Evolutionary conservation across 805 yeast species (phyloP), one percentile per base, ranked within the genome.

Genomic region (Saturnispora diversa): DNA sequence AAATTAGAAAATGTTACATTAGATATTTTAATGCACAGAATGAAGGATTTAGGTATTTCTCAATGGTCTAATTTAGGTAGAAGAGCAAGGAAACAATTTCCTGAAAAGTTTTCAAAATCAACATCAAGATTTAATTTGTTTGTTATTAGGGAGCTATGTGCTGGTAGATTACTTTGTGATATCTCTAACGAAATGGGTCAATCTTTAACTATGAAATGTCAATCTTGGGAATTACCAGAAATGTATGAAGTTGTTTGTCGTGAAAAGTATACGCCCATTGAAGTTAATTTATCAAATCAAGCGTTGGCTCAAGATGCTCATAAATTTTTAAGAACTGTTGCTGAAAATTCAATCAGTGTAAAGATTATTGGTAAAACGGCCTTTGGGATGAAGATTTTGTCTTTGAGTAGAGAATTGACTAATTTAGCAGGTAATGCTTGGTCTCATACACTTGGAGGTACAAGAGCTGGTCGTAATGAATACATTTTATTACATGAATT

Each of bases 391-490:
- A 97, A 92, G 61, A 80, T 92, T 44, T 63, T 92, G 40, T 85
- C 97, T 2, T 68, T 92, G 40, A 84, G 97, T 0, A 85, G 85
- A 51, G 95, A 88, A 55, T 68, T 92, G 53, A 92, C 98, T 1
- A 83, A 81, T 49, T 68, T 92, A 46, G 97, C 97, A 1, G 98
- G 98, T 52, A 92, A 92, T 59, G 90, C 96, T 0, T 92, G 98
- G 98, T 74, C 94, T 2, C 87, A 85, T 47, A 92, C 98, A 1
- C 68, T 92, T 37, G 80, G 86, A 38, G 98, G 98, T 62, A 86
- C 97, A 0, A 74, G 98, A 53, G 94, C 95, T 8, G 97, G 95
- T 52, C 75, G 98, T 64, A 90, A 90, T 62, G 97, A 92, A 60
- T 92, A 66, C 57, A 84, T 92, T 70, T 67, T 92, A 60, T 64